Conservation (phyloP, 345 rosid genomes). For the thale cress (Arabidopsis thaliana) region TAIR10.1 NC_003070.9:30229501-30230000, state of each 20-base stretch:
- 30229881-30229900: slow-evolving; percentile 1
- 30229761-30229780: slow-evolving; percentile 89
- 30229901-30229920: slow-evolving; percentile 57
- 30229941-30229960: slow-evolving; percentile 90
- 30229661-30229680: slow-evolving; percentile 92
- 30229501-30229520: slow-evolving; percentile 95
- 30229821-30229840: slow-evolving; percentile 15
- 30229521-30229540: slow-evolving; percentile 87
- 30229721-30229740: slow-evolving; percentile 77
- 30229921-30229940: slow-evolving; percentile 95
- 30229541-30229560: slow-evolving; percentile 79
- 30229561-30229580: slow-evolving; percentile 77
- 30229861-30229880: neutral
- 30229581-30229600: slow-evolving; percentile 91
- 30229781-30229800: slow-evolving; percentile 74
- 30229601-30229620: slow-evolving; percentile 37
- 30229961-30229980: slow-evolving; percentile 95
- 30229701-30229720: slow-evolving; percentile 93
- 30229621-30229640: slow-evolving; percentile 25
- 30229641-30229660: slow-evolving; percentile 27
- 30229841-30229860: slow-evolving; percentile 14
- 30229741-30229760: slow-evolving; percentile 76
- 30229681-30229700: slow-evolving; percentile 96
- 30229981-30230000: slow-evolving; percentile 98
- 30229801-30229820: slow-evolving; percentile 15